Percentiles rank a stretch among this genome's conserved stretches.
Evolutionary conservation across 2,329 filamentous ascomycete species (phyloP).

Genomic region (Aspergillus alliaceus): DNA sequence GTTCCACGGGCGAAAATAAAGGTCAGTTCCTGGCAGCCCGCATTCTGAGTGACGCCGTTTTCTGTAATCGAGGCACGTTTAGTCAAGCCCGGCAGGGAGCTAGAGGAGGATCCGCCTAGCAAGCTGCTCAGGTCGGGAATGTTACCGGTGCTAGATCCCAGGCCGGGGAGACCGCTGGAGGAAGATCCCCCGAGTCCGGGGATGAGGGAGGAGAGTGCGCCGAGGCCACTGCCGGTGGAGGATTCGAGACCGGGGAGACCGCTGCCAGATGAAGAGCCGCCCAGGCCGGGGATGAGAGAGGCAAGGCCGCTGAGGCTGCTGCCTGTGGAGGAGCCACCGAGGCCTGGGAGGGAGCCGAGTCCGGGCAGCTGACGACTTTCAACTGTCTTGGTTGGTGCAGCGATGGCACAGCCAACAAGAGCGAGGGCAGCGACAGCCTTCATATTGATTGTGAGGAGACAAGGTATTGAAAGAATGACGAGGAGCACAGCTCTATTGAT

Average conservation of each 20-base stretch:
- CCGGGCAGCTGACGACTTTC: slow-evolving; percentile 20
- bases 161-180: neutral
- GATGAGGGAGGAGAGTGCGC: neutral
- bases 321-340: slow-evolving; percentile 5
- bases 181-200: neutral
- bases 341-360: slow-evolving; percentile 8
- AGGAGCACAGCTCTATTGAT: slow-evolving; percentile 1
- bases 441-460: slow-evolving; percentile 13
- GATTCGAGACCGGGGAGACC: slow-evolving; percentile 2
- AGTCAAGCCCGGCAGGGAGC: slow-evolving; percentile 8
- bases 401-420: slow-evolving; percentile 22
- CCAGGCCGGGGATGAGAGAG: neutral
- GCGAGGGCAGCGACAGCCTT: slow-evolving; percentile 23
- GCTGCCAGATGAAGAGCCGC: neutral
- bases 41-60: slow-evolving; percentile 41
- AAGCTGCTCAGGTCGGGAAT: neutral
- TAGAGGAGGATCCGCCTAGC: neutral
- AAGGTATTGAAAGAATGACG: slow-evolving; percentile 1
- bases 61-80: slow-evolving; percentile 29
- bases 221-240: neutral
- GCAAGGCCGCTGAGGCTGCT: slow-evolving; percentile 4
- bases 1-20: slow-evolving; percentile 48
- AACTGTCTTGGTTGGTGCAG: slow-evolving; percentile 25
- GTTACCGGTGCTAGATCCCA: neutral
- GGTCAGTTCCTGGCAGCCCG: slow-evolving; percentile 43